phyloP scores from a whole-genome alignment of 2,329 filamentous ascomycete species.

The Beauveria sp. region DNA sequence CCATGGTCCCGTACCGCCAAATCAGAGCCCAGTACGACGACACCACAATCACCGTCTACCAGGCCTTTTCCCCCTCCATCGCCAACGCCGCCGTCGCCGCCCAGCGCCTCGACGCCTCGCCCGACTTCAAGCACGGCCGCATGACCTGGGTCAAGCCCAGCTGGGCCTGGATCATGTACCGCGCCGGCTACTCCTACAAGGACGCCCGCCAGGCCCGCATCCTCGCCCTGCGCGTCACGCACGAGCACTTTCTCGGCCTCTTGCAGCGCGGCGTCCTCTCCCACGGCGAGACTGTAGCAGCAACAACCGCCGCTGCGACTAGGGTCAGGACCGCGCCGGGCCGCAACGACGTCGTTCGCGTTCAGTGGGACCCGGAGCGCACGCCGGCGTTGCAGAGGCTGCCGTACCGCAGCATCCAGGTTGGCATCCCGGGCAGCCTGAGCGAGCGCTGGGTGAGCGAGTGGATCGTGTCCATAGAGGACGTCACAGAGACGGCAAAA shows the following conservation, averaged over 20 bases:
- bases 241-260: constrained; percentile 40
- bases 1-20: constrained; percentile 32
- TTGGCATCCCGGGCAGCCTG: constrained; percentile 45
- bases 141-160: constrained; percentile 62
- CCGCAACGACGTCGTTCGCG: constrained; percentile 33
- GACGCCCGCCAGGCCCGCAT: constrained; percentile 46
- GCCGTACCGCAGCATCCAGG: constrained; percentile 50
- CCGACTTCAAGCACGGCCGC: constrained; percentile 42
- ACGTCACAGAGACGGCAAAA: constrained; percentile 48
- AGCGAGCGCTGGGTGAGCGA: constrained; percentile 39
- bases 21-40: constrained; percentile 45
- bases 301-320: neutral
- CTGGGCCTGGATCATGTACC: constrained; percentile 59
- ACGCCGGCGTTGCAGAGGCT: constrained; percentile 36
- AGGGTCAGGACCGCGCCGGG: constrained; percentile 16
- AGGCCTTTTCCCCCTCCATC: constrained; percentile 49
- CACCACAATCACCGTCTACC: constrained; percentile 52
- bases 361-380: constrained; percentile 60
- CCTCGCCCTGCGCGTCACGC: constrained; percentile 49
- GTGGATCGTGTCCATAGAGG: constrained; percentile 47
- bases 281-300: neutral
- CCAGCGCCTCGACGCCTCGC: constrained; percentile 45
- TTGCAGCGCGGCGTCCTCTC: constrained; percentile 31
- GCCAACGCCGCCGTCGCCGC: constrained; percentile 41
- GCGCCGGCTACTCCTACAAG: constrained; percentile 52